Evolutionary conservation across 768 basidiomycete genomes (phyloP), one percentile per base, ranked within the genome.

Genomic region (Trametes elegans): DNA sequence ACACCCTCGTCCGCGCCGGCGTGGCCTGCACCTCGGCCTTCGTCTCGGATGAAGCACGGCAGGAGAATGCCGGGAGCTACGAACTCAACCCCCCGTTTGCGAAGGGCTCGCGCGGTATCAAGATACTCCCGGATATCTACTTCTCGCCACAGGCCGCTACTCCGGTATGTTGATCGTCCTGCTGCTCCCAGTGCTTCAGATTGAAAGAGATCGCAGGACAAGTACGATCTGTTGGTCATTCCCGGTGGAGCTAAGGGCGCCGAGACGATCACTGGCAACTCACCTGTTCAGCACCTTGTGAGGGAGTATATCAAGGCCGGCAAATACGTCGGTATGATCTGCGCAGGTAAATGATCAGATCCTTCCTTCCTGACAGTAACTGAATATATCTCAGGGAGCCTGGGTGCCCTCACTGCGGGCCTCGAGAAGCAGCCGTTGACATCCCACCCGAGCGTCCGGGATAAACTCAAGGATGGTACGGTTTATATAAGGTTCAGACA

Each of bases 231-330:
- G 1, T 62, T 93, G 11, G 74, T 93, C 38, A 79, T 93, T 36
- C 90, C 90, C 0, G 90, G 90, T 2, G 90, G 90, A 5, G 80
- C 87, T 7, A 81, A 83, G 66, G 90, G 90, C 10, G 88, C 90
- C 0, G 82, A 87, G 46, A 87, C 84, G 0, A 82, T 93, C 38
- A 82, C 89, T 0, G 73, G 73, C 27, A 82, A 76, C 48, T 62
- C 71, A 18, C 72, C 69, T 2, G 86, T 92, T 2, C 87, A 91
- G 64, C 72, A 76, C 0, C 74, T 90, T 9, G 78, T 92, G 11
- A 73, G 76, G 50, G 69, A 74, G 19, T 91, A 82, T 62, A 65
- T 88, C 40, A 66, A 75, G 21, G 59, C 71, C 23, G 75, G 73
- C 13, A 88, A 85, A 64, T 63, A 79, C 24, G 85, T 93, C 23